Percentiles rank a stretch among this genome's conserved stretches.
phyloP scores from a whole-genome alignment of 345 rosid species.

The Populus davidiana region DNA sequence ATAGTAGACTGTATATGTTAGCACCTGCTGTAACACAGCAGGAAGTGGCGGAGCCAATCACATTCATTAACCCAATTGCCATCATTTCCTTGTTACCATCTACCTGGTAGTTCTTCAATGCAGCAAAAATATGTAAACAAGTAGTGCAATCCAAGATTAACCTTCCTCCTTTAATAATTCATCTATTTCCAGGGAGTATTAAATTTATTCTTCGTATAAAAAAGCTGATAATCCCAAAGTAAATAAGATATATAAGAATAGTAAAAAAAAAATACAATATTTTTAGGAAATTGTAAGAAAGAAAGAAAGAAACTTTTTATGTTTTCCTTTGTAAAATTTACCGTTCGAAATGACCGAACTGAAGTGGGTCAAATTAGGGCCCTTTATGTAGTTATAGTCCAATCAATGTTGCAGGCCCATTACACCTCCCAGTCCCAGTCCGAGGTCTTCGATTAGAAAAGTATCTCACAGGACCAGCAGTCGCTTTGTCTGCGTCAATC shows the following conservation, averaged over 20 bases:
- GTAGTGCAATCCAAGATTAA: background rate
- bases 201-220: background rate
- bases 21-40: conserved; percentile 81
- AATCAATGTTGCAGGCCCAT: background rate
- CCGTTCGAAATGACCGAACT: background rate
- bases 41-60: conserved; percentile 87
- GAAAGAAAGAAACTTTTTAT: no score
- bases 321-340: no score
- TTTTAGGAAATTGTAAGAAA: no score
- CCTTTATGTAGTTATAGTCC: background rate
- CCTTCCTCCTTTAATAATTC: no score
- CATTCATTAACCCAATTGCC: conserved; percentile 92
- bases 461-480: background rate
- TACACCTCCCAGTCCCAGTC: background rate
- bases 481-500: background rate
- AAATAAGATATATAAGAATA: background rate
- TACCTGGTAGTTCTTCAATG: conserved; percentile 74
- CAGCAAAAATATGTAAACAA: background rate
- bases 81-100: conserved; percentile 99
- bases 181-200: no score
- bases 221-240: background rate
- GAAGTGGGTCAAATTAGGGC: background rate
- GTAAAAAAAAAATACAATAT: no score
- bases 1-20: background rate
- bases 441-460: background rate